phyloP scores from a whole-genome alignment of 306 rosid species.

The Oxytropis ochrocephala region DNA sequence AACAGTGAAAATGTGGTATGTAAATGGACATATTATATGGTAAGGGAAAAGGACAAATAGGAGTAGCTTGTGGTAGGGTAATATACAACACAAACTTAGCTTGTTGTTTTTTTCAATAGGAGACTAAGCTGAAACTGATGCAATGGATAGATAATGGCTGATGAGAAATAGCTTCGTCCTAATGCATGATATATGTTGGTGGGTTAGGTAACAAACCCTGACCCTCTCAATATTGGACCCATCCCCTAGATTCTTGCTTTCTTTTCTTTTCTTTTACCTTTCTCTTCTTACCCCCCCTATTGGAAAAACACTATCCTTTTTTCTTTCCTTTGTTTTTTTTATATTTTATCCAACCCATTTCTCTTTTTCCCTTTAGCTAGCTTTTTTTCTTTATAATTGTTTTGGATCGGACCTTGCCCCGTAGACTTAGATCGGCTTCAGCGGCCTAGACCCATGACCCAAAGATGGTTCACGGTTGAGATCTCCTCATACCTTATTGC shows the following conservation, averaged over 20 bases:
- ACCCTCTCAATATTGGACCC: slow-evolving; percentile 90
- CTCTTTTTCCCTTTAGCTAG: slow-evolving; percentile 37
- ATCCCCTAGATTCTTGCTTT: slow-evolving; percentile 68
- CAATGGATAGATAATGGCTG: slow-evolving; percentile 43
- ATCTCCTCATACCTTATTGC: no score
- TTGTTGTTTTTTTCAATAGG: neutral
- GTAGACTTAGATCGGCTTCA: no score
- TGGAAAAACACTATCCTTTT: slow-evolving; percentile 14
- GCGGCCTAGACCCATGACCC: no score
- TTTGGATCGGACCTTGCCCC: no score
- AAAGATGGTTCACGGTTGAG: no score
- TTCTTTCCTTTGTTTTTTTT: neutral
- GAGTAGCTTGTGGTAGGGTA: slow-evolving; percentile 47
- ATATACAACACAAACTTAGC: neutral
- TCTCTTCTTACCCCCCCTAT: neutral
- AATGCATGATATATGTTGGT: slow-evolving; percentile 77
- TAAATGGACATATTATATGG: slow-evolving; percentile 13
- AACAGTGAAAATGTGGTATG: slow-evolving; percentile 24
- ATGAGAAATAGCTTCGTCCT: slow-evolving; percentile 71
- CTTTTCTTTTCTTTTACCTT: slow-evolving; percentile 10
- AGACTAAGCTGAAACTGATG: slow-evolving; percentile 15
- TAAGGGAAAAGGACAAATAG: slow-evolving; percentile 39
- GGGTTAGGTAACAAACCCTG: slow-evolving; percentile 99
- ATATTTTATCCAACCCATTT: slow-evolving; percentile 40
- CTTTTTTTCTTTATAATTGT: no score